Conservation (phyloP, 208 protist genomes). For the Leishmania turanica region DNA sequence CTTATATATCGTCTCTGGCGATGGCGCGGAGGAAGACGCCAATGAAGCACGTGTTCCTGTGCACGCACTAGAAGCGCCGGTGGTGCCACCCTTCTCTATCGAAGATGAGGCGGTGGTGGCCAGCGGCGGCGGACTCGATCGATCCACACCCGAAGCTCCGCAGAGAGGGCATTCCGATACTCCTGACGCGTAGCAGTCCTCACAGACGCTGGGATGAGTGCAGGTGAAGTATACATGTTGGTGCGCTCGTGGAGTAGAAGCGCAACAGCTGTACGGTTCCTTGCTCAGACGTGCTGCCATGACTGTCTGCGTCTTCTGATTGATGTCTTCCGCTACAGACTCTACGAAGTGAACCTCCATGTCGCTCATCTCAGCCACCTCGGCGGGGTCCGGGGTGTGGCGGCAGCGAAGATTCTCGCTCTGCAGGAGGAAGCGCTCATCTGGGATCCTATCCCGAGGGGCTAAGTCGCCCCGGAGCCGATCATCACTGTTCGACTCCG, state of each 20-base stretch:
- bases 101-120: background rate
- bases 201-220: conserved; percentile 44
- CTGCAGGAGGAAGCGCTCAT: conserved; percentile 56
- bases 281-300: conserved; percentile 42
- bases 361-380: conserved; percentile 76
- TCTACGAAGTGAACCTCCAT: conserved; percentile 63
- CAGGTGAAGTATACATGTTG: conserved; percentile 34
- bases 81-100: background rate
- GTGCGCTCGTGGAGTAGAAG: background rate
- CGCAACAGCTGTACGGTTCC: conserved; percentile 51
- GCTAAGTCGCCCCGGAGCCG: background rate
- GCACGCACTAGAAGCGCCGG: background rate
- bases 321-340: conserved; percentile 39
- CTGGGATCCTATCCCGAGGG: background rate
- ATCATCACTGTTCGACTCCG: background rate
- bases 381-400: conserved; percentile 69
- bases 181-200: conserved; percentile 26
- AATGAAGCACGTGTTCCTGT: background rate
- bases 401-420: conserved; percentile 42
- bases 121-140: background rate
- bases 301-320: conserved; percentile 41
- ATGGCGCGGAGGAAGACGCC: background rate
- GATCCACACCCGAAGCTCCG: conserved; percentile 23
- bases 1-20: background rate
- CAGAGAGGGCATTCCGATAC: conserved; percentile 59